phyloP scores from a whole-genome alignment of 2,329 filamentous ascomycete genomes.

The Clarireedia hainanense region DNA sequence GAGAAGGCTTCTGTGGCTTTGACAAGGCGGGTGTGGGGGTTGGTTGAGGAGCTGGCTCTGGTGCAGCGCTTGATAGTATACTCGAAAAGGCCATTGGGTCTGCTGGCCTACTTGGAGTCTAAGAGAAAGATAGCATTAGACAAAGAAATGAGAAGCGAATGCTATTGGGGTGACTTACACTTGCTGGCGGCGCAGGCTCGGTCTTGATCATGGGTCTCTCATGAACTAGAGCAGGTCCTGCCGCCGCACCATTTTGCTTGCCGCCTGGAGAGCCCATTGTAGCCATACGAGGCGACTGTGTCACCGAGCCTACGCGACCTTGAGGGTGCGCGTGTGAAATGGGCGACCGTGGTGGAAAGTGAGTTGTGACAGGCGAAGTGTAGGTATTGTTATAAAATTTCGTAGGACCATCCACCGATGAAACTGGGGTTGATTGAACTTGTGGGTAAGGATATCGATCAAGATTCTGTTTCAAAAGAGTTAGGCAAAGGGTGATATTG shows the following conservation, averaged over 20 bases:
- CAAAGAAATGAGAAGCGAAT: not conserved
- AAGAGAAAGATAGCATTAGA: conserved; percentile 11
- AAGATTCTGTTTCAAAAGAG: conserved; percentile 33
- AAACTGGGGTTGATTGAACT: conserved; percentile 20
- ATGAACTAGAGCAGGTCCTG: conserved; percentile 19
- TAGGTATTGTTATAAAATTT: conserved; percentile 44
- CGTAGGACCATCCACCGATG: conserved; percentile 34
- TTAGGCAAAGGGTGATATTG: not conserved
- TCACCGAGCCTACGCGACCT: conserved; percentile 18
- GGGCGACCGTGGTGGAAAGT: conserved; percentile 43
- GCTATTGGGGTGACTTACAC: conserved; percentile 16
- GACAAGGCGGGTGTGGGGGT: conserved; percentile 4
- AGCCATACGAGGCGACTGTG: conserved; percentile 26
- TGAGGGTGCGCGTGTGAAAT: conserved; percentile 39
- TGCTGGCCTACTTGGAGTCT: conserved; percentile 66
- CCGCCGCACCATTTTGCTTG: conserved; percentile 34
- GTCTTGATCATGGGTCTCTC: conserved; percentile 16
- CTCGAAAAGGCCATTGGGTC: conserved; percentile 96
- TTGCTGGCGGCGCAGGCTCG: conserved; percentile 18
- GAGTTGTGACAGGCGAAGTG: conserved; percentile 39
- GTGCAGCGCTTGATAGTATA: conserved; percentile 75
- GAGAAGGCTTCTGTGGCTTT: conserved; percentile 24
- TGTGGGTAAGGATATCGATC: conserved; percentile 41
- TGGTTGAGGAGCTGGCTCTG: conserved; percentile 41
- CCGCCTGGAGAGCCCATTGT: conserved; percentile 41